phyloP scores from a whole-genome alignment of 257 asterid species.

The Solanum pennellii region DNA sequence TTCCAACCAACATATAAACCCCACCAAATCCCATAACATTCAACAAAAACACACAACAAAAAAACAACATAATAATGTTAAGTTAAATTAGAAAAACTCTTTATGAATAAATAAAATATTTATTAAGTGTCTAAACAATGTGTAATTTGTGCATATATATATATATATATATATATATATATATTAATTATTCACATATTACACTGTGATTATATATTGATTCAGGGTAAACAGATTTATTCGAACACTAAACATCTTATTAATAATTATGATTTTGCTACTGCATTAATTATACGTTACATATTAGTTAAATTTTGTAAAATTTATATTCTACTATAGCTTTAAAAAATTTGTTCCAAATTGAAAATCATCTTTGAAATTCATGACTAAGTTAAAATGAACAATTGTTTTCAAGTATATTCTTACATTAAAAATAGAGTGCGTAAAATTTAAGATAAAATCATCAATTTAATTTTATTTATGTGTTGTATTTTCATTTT shows the following conservation, averaged over 20 bases:
- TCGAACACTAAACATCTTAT: background rate
- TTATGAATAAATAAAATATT: background rate
- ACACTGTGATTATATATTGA: background rate
- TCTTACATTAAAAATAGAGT: background rate
- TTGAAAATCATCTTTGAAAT: background rate
- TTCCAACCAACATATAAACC: background rate
- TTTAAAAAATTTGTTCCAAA: background rate
- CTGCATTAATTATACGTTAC: background rate
- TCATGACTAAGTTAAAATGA: background rate
- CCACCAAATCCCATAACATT: background rate
- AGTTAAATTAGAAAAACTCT: background rate
- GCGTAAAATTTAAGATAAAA: background rate
- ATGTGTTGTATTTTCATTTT: background rate
- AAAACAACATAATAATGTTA: background rate
- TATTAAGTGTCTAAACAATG: background rate
- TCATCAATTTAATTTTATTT: background rate
- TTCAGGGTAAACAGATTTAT: too few relatives aligned
- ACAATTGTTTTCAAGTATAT: too few relatives aligned
- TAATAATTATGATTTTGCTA: too few relatives aligned
- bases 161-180: too few relatives aligned
- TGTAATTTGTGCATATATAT: too few relatives aligned
- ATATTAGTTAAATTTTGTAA: too few relatives aligned
- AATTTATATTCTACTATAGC: background rate
- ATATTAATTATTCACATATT: too few relatives aligned
- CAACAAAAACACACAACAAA: background rate